Evolutionary conservation across 2,329 filamentous ascomycete species (phyloP), one percentile per base, ranked within the genome.

Genomic region (Orbilia brochopaga): DNA sequence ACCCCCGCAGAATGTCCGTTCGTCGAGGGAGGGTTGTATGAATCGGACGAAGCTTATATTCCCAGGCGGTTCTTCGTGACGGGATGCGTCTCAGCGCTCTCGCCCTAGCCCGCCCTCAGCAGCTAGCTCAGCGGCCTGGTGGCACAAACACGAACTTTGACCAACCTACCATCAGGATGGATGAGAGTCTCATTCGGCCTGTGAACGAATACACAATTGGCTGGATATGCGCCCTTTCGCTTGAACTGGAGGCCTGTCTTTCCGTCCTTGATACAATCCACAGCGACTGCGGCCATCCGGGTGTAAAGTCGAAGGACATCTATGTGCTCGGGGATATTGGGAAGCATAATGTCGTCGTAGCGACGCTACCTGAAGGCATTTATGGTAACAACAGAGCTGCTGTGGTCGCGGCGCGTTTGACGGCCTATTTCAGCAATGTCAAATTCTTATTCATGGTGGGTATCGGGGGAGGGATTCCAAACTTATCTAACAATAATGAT

Each of bases 151-250:
- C 4, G 13, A 17, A 15, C n/a, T 13, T 42, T 4, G 37, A 42
- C 13, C 37, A 42, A 42, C 37, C 4, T 42, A 42, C 37, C 37
- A 17, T 17, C 37, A 42, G 37, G 4, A 42, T 42, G 37, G 6
- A 51, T 19, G 2, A 4, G 7, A 13, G 15, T 51, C 7, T 51
- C 4, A 23, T 51, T 51, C 46, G 46, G 2, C 46, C 46, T 11
- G 19, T 51, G 2, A 19, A 51, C 17, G 46, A 48, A 51, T 51
- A 51, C 19, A 51, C 46, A 51, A 21, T 51, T 15, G 46, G 19
- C 11, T 51, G 46, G 46, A 21, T 7, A 51, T 51, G 46, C 15
- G 17, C 46, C 5, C 46, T 51, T 51, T 27, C 46, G 46, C 23
- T 51, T 21, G 6, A 51, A 15, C 17, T n/a, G 19, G 15, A 3